Conservation (phyloP, 345 rosid species). For the Euphorbia tirucalli region DNA sequence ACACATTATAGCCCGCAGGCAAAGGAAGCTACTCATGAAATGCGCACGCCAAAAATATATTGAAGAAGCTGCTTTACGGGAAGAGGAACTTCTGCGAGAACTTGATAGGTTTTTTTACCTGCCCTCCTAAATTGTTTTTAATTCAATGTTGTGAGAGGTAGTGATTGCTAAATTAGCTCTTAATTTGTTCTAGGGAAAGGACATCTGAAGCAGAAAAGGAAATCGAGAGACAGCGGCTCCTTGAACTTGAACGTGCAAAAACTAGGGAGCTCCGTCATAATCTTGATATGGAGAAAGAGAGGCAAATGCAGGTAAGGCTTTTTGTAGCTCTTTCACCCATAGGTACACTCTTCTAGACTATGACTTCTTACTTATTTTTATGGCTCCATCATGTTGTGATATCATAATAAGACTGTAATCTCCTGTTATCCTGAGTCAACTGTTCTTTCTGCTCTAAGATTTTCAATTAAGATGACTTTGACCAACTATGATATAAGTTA, state of each 20-base stretch:
- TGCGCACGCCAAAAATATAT: constrained; percentile 60
- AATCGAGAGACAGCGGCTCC: constrained; percentile 64
- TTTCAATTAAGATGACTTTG: neutral
- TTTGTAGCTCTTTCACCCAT: constrained; percentile 3
- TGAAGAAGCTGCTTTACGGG: constrained; percentile 65
- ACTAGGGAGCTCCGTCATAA: constrained; percentile 70
- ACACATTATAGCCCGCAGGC: constrained; percentile 57
- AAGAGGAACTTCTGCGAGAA: constrained; percentile 66
- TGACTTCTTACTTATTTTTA: neutral
- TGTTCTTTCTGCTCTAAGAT: neutral
- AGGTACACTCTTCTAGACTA: neutral
- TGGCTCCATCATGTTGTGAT: neutral
- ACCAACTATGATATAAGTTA: too few relatives aligned
- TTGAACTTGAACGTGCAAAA: constrained; percentile 72
- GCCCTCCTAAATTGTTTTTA: constrained; percentile 10
- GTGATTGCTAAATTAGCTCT: constrained; percentile 13
- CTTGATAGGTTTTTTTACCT: constrained; percentile 62
- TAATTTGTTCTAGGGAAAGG: constrained; percentile 48
- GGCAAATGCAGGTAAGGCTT: constrained; percentile 62
- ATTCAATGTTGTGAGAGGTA: neutral
- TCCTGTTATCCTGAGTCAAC: neutral
- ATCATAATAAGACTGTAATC: neutral
- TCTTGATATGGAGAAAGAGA: constrained; percentile 85
- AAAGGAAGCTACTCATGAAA: constrained; percentile 60
- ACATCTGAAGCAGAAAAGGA: constrained; percentile 72